These are phyloP conservation scores for Carex pumila DNA, from an alignment of 176 grass and related monocot genomes.

Conservation along the genomic window DNA sequence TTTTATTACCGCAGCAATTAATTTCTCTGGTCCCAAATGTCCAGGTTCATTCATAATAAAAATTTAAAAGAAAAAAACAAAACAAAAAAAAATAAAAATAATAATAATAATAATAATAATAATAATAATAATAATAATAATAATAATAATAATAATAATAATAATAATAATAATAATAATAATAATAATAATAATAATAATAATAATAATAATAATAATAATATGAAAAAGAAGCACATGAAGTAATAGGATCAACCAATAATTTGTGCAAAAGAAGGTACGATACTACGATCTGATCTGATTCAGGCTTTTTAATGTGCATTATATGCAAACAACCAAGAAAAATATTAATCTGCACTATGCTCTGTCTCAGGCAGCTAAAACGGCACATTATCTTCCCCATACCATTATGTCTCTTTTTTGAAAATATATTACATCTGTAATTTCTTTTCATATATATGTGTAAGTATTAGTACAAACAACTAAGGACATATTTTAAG, in stretches of 20 bases:
- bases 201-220: too few relatives aligned
- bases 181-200: too few relatives aligned
- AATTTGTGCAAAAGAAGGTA: not conserved
- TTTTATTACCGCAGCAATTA: not conserved
- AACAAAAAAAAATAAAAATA: not conserved
- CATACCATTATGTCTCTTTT: not conserved
- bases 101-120: too few relatives aligned
- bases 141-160: too few relatives aligned
- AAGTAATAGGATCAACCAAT: slow-evolving; percentile 8
- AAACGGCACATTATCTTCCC: slow-evolving; percentile 18
- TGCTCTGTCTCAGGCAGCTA: slow-evolving; percentile 5
- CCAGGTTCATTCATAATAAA: too few relatives aligned
- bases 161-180: too few relatives aligned
- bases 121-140: too few relatives aligned
- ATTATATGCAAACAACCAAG: not conserved
- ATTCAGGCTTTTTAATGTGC: not conserved
- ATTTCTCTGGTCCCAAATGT: not conserved
- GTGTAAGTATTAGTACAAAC: not conserved
- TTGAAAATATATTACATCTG: not conserved
- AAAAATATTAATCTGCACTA: not conserved
- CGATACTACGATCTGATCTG: not conserved
- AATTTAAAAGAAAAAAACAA: not conserved
- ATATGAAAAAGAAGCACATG: not conserved
- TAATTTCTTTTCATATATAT: not conserved
- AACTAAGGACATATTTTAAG: too few relatives aligned